A percentile compares a stretch with the other conserved stretches of the same genome.
These are phyloP conservation scores for Plasmodium vivax DNA, from an alignment of 169 alveolate genomes.

Conservation along the genomic window DNA sequence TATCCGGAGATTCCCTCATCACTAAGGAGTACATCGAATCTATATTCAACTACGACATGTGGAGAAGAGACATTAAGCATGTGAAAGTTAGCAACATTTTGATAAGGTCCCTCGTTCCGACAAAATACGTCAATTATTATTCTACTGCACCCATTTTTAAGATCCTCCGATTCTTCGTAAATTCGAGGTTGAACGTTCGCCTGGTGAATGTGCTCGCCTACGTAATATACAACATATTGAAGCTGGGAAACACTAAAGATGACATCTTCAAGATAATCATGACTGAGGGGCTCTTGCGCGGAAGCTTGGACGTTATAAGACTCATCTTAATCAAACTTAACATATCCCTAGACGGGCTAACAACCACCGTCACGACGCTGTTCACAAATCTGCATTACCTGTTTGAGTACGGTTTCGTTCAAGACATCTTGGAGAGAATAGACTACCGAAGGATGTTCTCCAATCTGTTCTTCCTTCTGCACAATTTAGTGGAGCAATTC, in stretches of 20 bases:
- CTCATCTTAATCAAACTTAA: conserved; percentile 52
- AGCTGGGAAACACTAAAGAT: conserved; percentile 7
- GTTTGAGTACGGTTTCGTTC: conserved; percentile 6
- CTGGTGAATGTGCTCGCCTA: conserved; percentile 21
- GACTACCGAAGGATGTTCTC: conserved; percentile 45
- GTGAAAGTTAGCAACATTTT: conserved; percentile 53
- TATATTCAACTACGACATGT: conserved; percentile 21
- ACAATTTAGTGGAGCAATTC: conserved; percentile 43
- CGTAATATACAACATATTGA: conserved; percentile 25
- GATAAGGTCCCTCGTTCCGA: conserved; percentile 44
- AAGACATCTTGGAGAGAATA: conserved; percentile 48
- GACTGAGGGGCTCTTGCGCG: conserved; percentile 38
- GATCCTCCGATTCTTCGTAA: conserved; percentile 13
- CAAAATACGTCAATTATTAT: conserved; percentile 21
- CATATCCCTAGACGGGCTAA: conserved; percentile 32
- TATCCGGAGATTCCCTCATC: conserved; percentile 67
- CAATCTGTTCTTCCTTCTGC: conserved; percentile 40
- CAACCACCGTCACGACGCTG: background rate
- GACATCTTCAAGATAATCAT: conserved; percentile 19
- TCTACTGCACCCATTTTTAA: conserved; percentile 29
- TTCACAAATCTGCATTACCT: conserved; percentile 13
- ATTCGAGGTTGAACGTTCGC: conserved; percentile 7
- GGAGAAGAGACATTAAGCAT: conserved; percentile 57
- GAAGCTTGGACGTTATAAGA: conserved; percentile 15
- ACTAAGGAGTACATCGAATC: conserved; percentile 69